phyloP scores from a whole-genome alignment of 2,329 filamentous ascomycete species.

The Pseudogymnoascus sp. region DNA sequence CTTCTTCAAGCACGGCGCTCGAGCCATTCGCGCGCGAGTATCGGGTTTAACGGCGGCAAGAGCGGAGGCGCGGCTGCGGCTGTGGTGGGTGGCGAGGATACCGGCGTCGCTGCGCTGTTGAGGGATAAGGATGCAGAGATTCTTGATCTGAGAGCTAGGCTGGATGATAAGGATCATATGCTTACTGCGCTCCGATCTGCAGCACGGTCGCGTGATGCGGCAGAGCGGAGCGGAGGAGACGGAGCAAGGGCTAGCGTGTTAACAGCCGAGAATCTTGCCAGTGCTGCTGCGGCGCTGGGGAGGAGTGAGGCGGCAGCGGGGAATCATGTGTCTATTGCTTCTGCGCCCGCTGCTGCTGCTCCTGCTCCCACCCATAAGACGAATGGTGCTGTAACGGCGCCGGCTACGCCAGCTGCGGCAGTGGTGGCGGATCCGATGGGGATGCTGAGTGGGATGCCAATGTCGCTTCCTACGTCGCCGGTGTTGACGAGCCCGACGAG shows the following conservation, averaged over 20 bases:
- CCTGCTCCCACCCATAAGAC: neutral
- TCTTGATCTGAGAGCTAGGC: slow-evolving; percentile 73
- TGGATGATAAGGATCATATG: slow-evolving; percentile 96
- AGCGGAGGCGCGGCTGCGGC: slow-evolving; percentile 48
- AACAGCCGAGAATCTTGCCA: slow-evolving; percentile 4
- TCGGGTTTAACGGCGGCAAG: slow-evolving; percentile 45
- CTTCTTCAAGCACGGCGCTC: slow-evolving; percentile 83
- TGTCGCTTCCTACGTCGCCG: neutral
- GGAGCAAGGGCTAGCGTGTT: neutral
- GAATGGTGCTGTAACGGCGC: slow-evolving; percentile 9
- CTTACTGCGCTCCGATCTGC: slow-evolving; percentile 77
- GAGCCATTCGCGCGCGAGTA: slow-evolving; percentile 80
- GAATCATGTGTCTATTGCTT: neutral
- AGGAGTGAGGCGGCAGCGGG: neutral
- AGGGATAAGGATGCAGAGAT: slow-evolving; percentile 92
- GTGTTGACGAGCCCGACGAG: slow-evolving; percentile 17
- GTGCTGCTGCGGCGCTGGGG: slow-evolving; percentile 5
- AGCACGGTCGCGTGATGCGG: slow-evolving; percentile 75
- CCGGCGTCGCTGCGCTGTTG: slow-evolving; percentile 63
- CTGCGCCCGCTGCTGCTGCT: neutral
- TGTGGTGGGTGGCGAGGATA: slow-evolving; percentile 70
- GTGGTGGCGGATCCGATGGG: neutral
- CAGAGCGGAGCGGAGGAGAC: slow-evolving; percentile 44
- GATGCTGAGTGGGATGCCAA: neutral
- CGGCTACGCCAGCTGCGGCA: slow-evolving; percentile 2